Evolutionary conservation across 2,329 filamentous ascomycete genomes (phyloP), one percentile per base, ranked within the genome.

Genomic region (Fusarium equiseti): DNA sequence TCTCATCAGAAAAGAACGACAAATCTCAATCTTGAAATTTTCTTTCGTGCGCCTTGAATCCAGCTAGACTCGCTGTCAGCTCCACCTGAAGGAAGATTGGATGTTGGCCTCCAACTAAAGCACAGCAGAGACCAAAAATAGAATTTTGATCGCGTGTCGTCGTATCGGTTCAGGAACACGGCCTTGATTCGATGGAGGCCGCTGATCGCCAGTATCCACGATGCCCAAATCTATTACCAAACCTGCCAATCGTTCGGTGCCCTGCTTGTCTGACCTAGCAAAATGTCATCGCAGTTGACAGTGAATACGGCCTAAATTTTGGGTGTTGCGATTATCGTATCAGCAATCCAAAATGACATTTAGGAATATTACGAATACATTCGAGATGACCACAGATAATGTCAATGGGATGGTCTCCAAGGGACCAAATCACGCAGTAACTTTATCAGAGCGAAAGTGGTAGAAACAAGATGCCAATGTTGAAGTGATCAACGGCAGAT

Each of bases 141-240:
- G 73, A 65, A 66, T 55, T 32, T 16, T 66, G 63, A 56, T 75
- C 73, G 66, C 68, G 73, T 75, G 73, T 68, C 49, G 20, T 61
- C 52, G 59, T 68, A 66, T 71, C 55, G 64, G 51, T 43, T 59
- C 64, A 71, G 55, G 63, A 72, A 70, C 69, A 63, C 29, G 31
- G 52, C 46, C 56, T 59, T 62, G 60, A 68, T 67, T 71, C 35
- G 55, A 42, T 44, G 35, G 31, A 53, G 42, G 15, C 38, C n/a
- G 48, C 55, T 54, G 64, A 66, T 71, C 68, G 20, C 29, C 42
- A 38, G 40, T 31, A 53, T 49, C 48, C 54, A 55, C 62, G 57
- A 46, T 68, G 43, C 32, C 22, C 44, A 43, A 46, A 48, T 58
- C 42, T 45, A 40, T 35, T 56, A 26, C 43, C 15, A 20, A 16